Base-by-base conservation (phyloP, 176 grass and related monocot genomes). In the Eragrostis curvula region DNA sequence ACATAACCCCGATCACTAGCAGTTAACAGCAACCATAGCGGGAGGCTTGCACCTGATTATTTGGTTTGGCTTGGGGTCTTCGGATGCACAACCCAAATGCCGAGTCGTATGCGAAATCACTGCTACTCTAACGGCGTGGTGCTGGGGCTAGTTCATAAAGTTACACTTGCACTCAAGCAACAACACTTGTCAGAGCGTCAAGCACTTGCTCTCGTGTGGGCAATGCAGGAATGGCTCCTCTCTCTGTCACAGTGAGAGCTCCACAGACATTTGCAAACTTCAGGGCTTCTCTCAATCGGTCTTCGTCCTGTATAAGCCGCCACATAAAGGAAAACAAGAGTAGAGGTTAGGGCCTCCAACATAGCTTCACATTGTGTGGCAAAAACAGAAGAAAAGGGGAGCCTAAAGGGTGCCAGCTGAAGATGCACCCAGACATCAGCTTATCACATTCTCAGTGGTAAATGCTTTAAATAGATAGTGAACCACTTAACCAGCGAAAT, bases 261-360 rank as follows among this genome's bases (percentile, higher is more conserved):
- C 96, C 91, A 52, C 96, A 96, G 49, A 83, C 70, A 77, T 99
- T 99, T 62, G 96, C 93, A 57, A 99, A 99, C 44, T 78, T 99
- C 70, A 99, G 89, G 43, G 90, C 96, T 76, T 96, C 93, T 87
- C 82, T 74, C 58, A 99, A 46, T 8, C 91, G 72, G 16, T 30
- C 83, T 85, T 99, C 96, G 45, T 96, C 93, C 96, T 99, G 86
- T 91, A 70, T 47, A 65, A 55, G 43, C 9, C 72, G 43, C 9
- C 72, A 65, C 7, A 83, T 8, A 47, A 36, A 68, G 50, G 41
- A 78, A 55, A 25, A 63, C 30, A 45, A 28, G 9, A 63, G 27
- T 62, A 44, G 43, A 9, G 23, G 36, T 70, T 32, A 74, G 39
- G 53, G 49, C 23, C 13, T 9, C 11, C 15, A 53, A 2, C 3